Conservation (phyloP, 768 basidiomycete genomes). For the Boletellus ananas region DNA sequence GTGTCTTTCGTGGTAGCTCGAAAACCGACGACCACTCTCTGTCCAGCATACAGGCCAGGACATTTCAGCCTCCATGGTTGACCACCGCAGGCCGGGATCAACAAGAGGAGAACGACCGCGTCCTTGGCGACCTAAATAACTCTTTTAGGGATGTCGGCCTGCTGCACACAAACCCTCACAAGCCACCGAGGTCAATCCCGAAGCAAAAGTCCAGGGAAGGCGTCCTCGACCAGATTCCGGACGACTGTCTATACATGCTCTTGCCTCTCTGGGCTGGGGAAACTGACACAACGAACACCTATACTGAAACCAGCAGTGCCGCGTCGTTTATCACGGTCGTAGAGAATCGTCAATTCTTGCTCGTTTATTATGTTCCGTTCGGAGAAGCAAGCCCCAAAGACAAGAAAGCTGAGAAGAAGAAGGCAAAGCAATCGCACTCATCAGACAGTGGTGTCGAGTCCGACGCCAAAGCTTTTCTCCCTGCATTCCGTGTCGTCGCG, state of each 20-base stretch:
- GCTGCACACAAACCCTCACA: constrained; percentile 51
- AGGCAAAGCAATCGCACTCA: constrained; percentile 26
- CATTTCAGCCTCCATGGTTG: constrained; percentile 58
- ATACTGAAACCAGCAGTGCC: constrained; percentile 18
- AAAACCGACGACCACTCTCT: constrained; percentile 24
- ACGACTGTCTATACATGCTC: constrained; percentile 76
- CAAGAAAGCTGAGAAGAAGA: constrained; percentile 32
- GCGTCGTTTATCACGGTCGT: constrained; percentile 39
- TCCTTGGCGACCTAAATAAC: constrained; percentile 64
- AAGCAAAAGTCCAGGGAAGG: constrained; percentile 28
- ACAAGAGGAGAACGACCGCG: constrained; percentile 64
- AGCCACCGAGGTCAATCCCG: constrained; percentile 18
- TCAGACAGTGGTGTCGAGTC: constrained; percentile 24
- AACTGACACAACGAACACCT: constrained; percentile 47
- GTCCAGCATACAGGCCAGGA: constrained; percentile 25
- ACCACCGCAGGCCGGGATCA: constrained; percentile 57
- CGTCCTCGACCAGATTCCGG: constrained; percentile 59
- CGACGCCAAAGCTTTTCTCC: constrained; percentile 50
- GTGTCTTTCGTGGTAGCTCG: constrained; percentile 19
- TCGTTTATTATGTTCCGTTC: constrained; percentile 76
- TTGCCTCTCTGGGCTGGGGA: constrained; percentile 82
- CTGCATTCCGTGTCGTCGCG: constrained; percentile 69
- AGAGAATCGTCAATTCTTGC: constrained; percentile 61
- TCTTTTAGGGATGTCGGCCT: constrained; percentile 82
- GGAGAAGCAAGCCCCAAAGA: constrained; percentile 8